Evolutionary conservation across 2,329 filamentous ascomycete species (phyloP), one percentile per base, ranked within the genome.

Genomic region (Pseudohalonectria lignicola): DNA sequence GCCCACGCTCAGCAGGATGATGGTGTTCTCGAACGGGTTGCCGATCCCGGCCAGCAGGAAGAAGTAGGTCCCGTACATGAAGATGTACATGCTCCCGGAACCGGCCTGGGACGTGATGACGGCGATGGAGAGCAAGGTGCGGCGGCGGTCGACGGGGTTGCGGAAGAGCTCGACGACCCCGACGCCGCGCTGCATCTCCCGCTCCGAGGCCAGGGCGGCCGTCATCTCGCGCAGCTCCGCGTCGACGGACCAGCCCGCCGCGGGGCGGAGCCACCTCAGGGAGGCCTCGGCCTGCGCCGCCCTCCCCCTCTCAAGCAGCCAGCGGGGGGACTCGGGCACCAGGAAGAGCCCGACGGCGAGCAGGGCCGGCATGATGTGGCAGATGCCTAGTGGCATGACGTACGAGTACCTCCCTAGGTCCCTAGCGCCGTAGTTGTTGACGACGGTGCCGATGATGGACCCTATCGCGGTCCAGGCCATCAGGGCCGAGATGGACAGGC

Each of bases 61-160:
- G 57, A 73, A 73, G 51, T 73, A 74, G 7, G 68, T 68, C 31
- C 59, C 57, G 46, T 65, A 66, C 3, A 62, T 66, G 25, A 69
- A 59, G 43, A 62, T 56, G 55, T 64, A 52, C 67, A 68, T 43
- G 23, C 37, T 62, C 11, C 64, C 64, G 8, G 59, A 61, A 3
- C 63, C 61, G 19, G 64, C 64, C 45, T 69, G 64, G 2, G 61
- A 56, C 1, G 55, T 61, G 11, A 69, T 57, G 10, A 57, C 59
- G 9, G 51, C 60, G 23, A 67, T 53, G 16, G 63, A 53, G 5
- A 67, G 48, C 12, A 63, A 44, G 1, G 63, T 67, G 16, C 31
- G 31, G 20, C 35, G 31, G 30, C 36, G 25, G 31, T 41, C 32
- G 33, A 36, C 28, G 15, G 36, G 40, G 25, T 34, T 41, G 28